Percentiles rank a stretch among this genome's conserved stretches.
Conservation (phyloP, 2,329 filamentous ascomycete species). For the Alternaria viburni region DNA sequence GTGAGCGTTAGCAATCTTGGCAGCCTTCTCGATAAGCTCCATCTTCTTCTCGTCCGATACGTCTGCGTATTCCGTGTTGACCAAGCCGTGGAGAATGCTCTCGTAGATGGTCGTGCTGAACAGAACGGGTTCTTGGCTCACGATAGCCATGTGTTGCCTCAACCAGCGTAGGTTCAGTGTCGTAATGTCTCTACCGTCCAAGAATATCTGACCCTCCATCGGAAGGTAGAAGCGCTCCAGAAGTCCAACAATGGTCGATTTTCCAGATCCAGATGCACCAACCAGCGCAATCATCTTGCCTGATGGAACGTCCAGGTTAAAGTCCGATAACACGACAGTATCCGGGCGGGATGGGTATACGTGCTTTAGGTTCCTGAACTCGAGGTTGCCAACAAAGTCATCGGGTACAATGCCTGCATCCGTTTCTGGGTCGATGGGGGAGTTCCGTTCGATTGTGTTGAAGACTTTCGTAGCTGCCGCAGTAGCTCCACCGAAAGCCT, state of each 20-base stretch:
- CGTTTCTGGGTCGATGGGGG: conserved; percentile 79
- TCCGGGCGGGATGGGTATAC: conserved; percentile 95
- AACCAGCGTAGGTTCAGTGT: conserved; percentile 88
- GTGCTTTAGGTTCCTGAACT: conserved; percentile 83
- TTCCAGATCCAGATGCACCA: conserved; percentile 91
- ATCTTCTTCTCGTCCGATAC: conserved; percentile 69
- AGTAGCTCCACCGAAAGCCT: conserved; percentile 83
- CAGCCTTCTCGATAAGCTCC: conserved; percentile 77
- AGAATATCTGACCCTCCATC: conserved; percentile 75
- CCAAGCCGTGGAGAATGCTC: conserved; percentile 89
- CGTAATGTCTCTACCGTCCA: conserved; percentile 84
- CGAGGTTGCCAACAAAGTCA: conserved; percentile 75
- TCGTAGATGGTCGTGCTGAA: conserved; percentile 89
- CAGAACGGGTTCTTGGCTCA: conserved; percentile 90
- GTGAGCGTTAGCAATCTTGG: conserved; percentile 91
- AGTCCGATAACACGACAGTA: conserved; percentile 84
- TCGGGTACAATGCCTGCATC: conserved; percentile 76
- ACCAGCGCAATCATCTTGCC: conserved; percentile 94
- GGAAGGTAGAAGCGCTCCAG: conserved; percentile 95
- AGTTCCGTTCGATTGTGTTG: conserved; percentile 86
- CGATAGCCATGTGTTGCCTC: conserved; percentile 87
- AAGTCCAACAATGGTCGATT: conserved; percentile 91
- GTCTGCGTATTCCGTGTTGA: conserved; percentile 79
- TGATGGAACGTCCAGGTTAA: conserved; percentile 79
- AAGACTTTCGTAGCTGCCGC: conserved; percentile 92